Conservation (phyloP, 2,329 filamentous ascomycete genomes). For the Mycosphaerella sp. region DNA sequence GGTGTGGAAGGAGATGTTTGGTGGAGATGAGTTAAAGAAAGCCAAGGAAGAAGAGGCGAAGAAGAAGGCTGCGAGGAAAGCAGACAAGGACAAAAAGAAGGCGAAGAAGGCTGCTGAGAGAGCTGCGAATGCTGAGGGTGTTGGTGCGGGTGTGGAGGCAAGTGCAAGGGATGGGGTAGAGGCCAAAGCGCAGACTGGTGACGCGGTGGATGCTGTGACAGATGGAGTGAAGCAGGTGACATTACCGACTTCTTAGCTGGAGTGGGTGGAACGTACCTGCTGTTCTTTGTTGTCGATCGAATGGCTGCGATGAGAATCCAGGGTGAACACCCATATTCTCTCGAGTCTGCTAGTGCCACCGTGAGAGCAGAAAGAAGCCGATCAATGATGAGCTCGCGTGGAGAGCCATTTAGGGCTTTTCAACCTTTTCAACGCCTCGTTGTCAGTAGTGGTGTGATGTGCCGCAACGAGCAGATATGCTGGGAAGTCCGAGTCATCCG, state of each 20-base stretch:
- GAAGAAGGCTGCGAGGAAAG: conserved; percentile 51
- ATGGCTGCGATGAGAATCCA: too few relatives aligned
- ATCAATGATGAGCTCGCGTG: too few relatives aligned
- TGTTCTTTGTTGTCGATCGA: too few relatives aligned
- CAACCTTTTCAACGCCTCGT: too few relatives aligned
- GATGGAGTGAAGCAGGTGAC: conserved; percentile 42
- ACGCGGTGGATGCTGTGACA: conserved; percentile 40
- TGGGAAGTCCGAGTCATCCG: too few relatives aligned
- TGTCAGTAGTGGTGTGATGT: too few relatives aligned
- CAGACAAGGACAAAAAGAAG: conserved; percentile 61
- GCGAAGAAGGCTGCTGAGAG: conserved; percentile 58
- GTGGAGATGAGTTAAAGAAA: conserved; percentile 59
- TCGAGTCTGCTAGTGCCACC: too few relatives aligned
- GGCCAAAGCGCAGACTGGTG: conserved; percentile 31
- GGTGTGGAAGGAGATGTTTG: conserved; percentile 74
- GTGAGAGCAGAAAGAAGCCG: too few relatives aligned
- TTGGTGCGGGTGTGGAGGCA: conserved; percentile 66
- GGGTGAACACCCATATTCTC: too few relatives aligned
- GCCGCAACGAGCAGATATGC: too few relatives aligned
- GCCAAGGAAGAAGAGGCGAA: conserved; percentile 63
- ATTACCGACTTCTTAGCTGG: conserved; percentile 36
- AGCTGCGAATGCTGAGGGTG: conserved; percentile 40
- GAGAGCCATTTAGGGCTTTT: too few relatives aligned
- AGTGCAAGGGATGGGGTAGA: conserved; percentile 63
- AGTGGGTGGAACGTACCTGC: too few relatives aligned